Conservation (phyloP, 331 rosid species). For the Erythrophleum ivorense region DNA sequence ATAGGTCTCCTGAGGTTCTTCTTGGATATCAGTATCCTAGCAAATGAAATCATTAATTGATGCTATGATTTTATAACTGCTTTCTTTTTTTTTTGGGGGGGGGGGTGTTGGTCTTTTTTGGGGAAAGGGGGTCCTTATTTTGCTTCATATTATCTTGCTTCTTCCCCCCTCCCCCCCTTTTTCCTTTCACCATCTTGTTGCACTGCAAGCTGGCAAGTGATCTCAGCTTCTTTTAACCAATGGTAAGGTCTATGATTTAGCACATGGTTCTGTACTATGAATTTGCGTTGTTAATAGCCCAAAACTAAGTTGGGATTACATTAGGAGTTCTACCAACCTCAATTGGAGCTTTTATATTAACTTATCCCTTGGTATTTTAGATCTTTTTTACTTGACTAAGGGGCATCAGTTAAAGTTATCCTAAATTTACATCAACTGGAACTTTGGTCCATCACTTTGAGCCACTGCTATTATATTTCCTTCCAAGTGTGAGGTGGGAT, state of each 20-base stretch:
- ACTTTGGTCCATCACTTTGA: background rate
- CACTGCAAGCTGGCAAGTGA: slow-evolving; percentile 20
- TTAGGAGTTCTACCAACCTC: background rate
- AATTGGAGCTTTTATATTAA: slow-evolving; percentile 20
- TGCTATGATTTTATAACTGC: background rate
- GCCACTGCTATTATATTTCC: slow-evolving; percentile 16
- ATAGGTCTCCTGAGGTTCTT: slow-evolving; percentile 98
- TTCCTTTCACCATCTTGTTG: slow-evolving; percentile 14
- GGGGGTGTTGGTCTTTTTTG: fast-evolving
- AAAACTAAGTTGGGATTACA: slow-evolving; percentile 19
- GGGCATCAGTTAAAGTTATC: slow-evolving; percentile 3
- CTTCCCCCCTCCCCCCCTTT: background rate
- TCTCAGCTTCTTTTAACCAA: slow-evolving; percentile 11
- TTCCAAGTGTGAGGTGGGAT: background rate
- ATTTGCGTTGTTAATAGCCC: slow-evolving; percentile 18
- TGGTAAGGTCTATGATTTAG: slow-evolving; percentile 35
- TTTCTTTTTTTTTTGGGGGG: background rate
- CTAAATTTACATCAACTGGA: too few relatives aligned
- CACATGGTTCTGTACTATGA: slow-evolving; percentile 21
- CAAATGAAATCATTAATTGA: slow-evolving; percentile 36
- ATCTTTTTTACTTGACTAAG: slow-evolving; percentile 1
- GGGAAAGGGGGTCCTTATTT: slow-evolving; percentile 6
- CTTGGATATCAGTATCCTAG: slow-evolving; percentile 99
- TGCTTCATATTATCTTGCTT: slow-evolving; percentile 21
- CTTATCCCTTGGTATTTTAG: slow-evolving; percentile 27